Conservation (phyloP, 768 basidiomycete genomes). For the Rhizopogon sp. region DNA sequence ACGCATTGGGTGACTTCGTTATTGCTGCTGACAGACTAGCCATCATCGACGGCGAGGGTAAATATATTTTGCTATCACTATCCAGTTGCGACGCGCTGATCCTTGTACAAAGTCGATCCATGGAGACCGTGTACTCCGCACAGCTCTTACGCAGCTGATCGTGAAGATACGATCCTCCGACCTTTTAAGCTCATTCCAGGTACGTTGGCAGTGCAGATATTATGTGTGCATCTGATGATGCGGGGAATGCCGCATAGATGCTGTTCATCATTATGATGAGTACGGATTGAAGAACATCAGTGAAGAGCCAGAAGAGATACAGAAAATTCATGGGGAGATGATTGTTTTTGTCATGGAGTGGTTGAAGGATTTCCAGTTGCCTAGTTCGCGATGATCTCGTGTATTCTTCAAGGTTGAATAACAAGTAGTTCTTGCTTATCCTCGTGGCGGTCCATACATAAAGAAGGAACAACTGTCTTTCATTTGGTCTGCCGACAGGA, state of each 20-base stretch:
- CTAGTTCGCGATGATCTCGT: neutral
- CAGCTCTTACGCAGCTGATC: constrained; percentile 61
- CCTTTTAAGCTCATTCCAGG: constrained; percentile 89
- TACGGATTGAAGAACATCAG: constrained; percentile 60
- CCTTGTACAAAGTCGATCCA: constrained; percentile 59
- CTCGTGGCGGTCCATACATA: too few relatives aligned
- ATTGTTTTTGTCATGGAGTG: constrained; percentile 75
- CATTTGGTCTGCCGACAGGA: too few relatives aligned
- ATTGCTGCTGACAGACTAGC: constrained; percentile 80
- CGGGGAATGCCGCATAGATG: constrained; percentile 34
- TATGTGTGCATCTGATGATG: too few relatives aligned
- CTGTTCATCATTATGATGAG: constrained; percentile 68
- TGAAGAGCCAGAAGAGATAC: constrained; percentile 74
- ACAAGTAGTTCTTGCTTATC: too few relatives aligned
- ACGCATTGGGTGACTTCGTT: constrained; percentile 77
- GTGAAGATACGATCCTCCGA: constrained; percentile 64
- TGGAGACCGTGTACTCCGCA: constrained; percentile 88
- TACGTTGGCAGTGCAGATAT: constrained; percentile 29
- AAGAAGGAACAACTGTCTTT: too few relatives aligned
- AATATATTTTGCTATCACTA: constrained; percentile 4
- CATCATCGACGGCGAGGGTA: constrained; percentile 83
- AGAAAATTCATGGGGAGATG: constrained; percentile 76
- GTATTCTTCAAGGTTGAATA: too few relatives aligned
- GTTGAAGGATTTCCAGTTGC: constrained; percentile 43
- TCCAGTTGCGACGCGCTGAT: neutral